Evolutionary conservation across 2,329 filamentous ascomycete species (phyloP), one percentile per base, ranked within the genome.

Genomic region (Huntiella omanensis): DNA sequence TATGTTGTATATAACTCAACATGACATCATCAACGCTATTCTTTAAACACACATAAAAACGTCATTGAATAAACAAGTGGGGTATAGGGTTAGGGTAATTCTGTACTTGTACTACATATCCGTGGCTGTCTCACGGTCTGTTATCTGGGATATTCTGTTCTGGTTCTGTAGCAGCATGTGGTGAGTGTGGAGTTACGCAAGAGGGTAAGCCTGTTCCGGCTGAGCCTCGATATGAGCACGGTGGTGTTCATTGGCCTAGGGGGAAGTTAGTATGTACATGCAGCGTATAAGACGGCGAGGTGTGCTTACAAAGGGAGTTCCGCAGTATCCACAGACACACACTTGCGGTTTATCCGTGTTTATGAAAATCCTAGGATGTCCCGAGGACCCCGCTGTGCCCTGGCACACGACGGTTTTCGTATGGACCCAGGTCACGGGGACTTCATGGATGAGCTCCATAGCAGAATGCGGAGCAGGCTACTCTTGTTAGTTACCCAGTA

Each of bases 311-410:
- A 79, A 98, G 55, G 91, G 91, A 54, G 91, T 62, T 45, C 91
- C 91, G 61, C 91, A 98, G 69, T 98, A 98, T 58, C 73, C 80
- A 70, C 91, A 98, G 60, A 70, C 69, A 63, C 76, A 75, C 57
- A 98, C 94, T 69, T 96, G 79, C 38, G 91, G 83, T 71, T 95
- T 96, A 66, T 98, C 91, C 54, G 83, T 80, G 66, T 98, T 98
- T 74, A 98, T 98, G 62, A 86, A 98, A 65, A 98, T 81, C 58
- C 76, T 75, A 43, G 91, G 91, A 63, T 98, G 91, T 38, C 91
- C 91, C 47, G 83, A 68, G 32, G 87, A 80, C 40, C 88, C 91
- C 54, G 87, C 87, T 49, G 88, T 91, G 49, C 91, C 91, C 57
- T 96, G 87, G 60, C 91, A 98, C 39, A 78, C 77, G 44, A 92